Conservation (phyloP, 495 filamentous ascomycete genomes). For the Chlorociboria aeruginascens region DNA sequence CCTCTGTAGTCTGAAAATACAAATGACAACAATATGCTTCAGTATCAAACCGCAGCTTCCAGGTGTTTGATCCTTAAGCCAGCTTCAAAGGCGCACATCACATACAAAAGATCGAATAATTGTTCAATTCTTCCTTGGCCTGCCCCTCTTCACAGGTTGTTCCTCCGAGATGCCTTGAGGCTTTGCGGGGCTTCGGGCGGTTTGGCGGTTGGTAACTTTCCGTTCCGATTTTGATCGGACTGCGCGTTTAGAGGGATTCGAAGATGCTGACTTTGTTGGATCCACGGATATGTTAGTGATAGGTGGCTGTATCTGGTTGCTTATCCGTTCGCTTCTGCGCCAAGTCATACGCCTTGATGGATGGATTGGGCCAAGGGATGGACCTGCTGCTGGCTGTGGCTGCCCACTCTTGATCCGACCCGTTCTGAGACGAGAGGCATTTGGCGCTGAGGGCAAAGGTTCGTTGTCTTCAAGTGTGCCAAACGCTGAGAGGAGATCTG, state of each 20-base stretch:
- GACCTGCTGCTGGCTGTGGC: not conserved
- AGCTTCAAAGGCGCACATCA: no score
- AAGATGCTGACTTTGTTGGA: constrained; percentile 2
- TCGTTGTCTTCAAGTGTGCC: constrained; percentile 1
- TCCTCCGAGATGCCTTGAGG: constrained; percentile 1
- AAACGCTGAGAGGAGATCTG: constrained; percentile 5
- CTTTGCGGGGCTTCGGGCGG: not conserved
- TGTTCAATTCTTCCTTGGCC: no score
- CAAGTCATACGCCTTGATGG: constrained; percentile 9
- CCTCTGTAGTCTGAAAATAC: no score
- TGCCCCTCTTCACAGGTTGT: no score
- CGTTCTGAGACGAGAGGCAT: constrained; percentile 2
- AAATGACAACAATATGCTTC: no score
- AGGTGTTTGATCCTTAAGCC: no score
- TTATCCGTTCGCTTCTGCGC: constrained; percentile 6
- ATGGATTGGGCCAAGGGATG: constrained; percentile 12
- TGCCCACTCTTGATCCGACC: constrained; percentile 6
- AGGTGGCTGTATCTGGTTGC: constrained; percentile 4
- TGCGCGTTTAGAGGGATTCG: not conserved
- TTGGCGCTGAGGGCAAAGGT: constrained; percentile 1
- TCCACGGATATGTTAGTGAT: not conserved
- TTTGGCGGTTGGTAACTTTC: constrained; percentile 1
- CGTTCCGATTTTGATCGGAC: constrained; percentile 1
- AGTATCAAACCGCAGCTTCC: no score
- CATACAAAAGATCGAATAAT: no score